Evolutionary conservation across 176 grass and related monocot species (phyloP), one percentile per base, ranked within the genome.

Genomic region (Raddia guianensis): DNA sequence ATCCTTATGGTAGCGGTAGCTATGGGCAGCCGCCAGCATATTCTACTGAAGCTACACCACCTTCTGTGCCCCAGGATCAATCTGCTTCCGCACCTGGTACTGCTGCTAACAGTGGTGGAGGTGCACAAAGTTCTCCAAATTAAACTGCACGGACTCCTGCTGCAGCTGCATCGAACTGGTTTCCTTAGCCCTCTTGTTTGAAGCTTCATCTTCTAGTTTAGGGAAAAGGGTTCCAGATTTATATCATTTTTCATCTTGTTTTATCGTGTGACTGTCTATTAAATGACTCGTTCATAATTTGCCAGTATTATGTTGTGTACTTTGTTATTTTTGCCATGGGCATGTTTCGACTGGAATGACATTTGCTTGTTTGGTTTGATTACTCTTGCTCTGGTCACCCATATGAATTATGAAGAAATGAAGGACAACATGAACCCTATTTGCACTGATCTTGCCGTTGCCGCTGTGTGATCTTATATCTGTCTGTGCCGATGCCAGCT

Each of bases 1-100:
- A 95, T 70, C 77, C 93, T 73, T 95, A 92, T 81, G 93, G 74
- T 13, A 84, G 73, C 56, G 88, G 86, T 76, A 82, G 60, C 35
- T 97, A 93, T 43, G 87, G 80, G 5, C 91, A 93, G 70, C 80
- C 86, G 53, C 55, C 77, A 1, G 40, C 57, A 0, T 91, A 91
- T 86, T 82, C 88, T 84, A 82, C 84, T 83, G 91, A 93, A 82
- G 63, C 74, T 80, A 14, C 85, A 63, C 9, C 89, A 58, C 48
- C 82, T 45, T 68, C 63, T 82, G 16, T 34, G 0, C 54, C 85
- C 6, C 85, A 87, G 72, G 83, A 88, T 63, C 89, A 85, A 72
- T 69, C 83, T 8, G 62, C 70, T 12, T n/a, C 78, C 0, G 62
- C 85, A 42, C 44, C 85, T 68, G 66, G 18, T 0, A 0, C 54